A percentile compares a stretch with the other conserved stretches of the same genome.
phyloP scores from a whole-genome alignment of 306 rosid species.

The Pyrus betulifolia region DNA sequence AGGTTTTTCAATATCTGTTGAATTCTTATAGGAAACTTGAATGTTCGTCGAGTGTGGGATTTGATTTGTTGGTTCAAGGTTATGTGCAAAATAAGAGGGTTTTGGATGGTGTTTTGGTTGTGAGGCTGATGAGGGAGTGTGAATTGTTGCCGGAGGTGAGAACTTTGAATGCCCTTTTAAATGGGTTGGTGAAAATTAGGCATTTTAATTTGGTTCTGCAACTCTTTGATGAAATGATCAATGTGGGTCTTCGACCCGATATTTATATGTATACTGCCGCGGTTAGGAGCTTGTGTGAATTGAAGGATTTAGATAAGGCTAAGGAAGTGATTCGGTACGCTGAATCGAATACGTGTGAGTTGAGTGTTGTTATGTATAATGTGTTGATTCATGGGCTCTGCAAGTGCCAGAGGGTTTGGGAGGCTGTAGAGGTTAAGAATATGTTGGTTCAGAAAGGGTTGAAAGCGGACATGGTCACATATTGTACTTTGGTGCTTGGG shows the following conservation, averaged over 20 bases:
- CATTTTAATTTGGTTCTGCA: constrained; percentile 50
- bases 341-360: constrained; percentile 40
- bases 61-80: constrained; percentile 68
- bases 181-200: constrained; percentile 59
- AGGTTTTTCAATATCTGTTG: constrained; percentile 37
- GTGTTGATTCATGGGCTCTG: constrained; percentile 77
- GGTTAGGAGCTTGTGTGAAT: constrained; percentile 59
- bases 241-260: constrained; percentile 59
- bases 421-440: constrained; percentile 62
- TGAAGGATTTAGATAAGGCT: constrained; percentile 57
- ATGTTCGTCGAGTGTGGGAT: constrained; percentile 53
- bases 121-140: constrained; percentile 51
- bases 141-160: constrained; percentile 64
- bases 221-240: constrained; percentile 52
- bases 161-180: constrained; percentile 70
- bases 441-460: constrained; percentile 55
- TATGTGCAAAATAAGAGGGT: constrained; percentile 46
- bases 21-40: constrained; percentile 24
- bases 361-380: constrained; percentile 58
- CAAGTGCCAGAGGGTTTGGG: constrained; percentile 47
- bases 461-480: constrained; percentile 64
- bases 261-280: constrained; percentile 57
- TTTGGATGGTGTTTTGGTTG: constrained; percentile 43
- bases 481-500: constrained; percentile 67
- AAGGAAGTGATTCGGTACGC: constrained; percentile 52